Conservation (phyloP, 83 land plant genomes). For the Thuja plicata region DNA sequence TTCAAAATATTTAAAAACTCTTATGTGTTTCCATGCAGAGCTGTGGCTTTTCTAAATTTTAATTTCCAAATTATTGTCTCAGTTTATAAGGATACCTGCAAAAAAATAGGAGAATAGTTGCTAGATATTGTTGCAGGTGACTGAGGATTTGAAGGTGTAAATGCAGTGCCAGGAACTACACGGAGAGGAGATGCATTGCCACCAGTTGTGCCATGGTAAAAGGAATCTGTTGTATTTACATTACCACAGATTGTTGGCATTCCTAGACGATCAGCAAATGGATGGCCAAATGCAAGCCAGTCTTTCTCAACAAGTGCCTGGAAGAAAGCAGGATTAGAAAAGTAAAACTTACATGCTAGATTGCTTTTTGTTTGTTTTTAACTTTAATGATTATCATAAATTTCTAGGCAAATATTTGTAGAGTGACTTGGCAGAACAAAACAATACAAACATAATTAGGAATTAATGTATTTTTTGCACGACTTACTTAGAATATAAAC, state of each 20-base stretch:
- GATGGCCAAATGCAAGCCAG: slow-evolving; percentile 99
- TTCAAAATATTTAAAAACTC: neutral
- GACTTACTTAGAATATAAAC: neutral
- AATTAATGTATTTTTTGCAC: neutral
- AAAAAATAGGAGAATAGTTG: slow-evolving; percentile 88
- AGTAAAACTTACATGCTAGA: neutral
- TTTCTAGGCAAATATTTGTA: neutral
- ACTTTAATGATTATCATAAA: neutral
- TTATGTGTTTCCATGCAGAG: neutral
- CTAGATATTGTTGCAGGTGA: slow-evolving; percentile 60
- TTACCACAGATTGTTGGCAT: slow-evolving; percentile 65
- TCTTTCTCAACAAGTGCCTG: slow-evolving; percentile 97
- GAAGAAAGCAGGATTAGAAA: slow-evolving; percentile 3
- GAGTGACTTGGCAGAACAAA: neutral
- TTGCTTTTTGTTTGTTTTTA: neutral
- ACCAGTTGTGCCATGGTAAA: slow-evolving; percentile 46
- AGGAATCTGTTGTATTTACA: slow-evolving; percentile 34
- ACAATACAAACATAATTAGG: neutral
- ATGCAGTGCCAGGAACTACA: slow-evolving; percentile 47
- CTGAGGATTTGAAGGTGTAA: slow-evolving; percentile 44
- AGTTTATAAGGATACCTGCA: slow-evolving; percentile 63
- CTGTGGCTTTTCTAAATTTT: neutral
- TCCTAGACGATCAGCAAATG: slow-evolving; percentile 91
- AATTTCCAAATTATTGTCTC: neutral
- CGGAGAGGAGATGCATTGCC: slow-evolving; percentile 74